Percentiles rank a stretch among this genome's conserved stretches.
Evolutionary conservation across 2,329 filamentous ascomycete species (phyloP).

Genomic region (Cladobotryum mycophilum): DNA sequence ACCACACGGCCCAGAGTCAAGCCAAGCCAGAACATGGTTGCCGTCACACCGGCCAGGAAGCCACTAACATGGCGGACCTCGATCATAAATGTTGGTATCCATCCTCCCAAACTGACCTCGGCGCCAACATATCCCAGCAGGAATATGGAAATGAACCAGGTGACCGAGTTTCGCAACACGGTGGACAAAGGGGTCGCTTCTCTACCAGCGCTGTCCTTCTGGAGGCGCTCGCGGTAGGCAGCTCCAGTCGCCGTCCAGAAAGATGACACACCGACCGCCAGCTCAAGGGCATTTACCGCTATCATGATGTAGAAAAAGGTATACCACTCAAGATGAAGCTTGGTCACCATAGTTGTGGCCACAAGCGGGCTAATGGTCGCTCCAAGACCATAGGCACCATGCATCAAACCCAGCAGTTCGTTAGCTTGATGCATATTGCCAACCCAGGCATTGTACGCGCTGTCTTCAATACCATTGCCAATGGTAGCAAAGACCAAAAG

Average conservation of each 20-base stretch:
- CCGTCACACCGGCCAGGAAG: constrained; percentile 68
- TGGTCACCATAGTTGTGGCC: constrained; percentile 66
- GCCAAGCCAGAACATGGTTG: constrained; percentile 79
- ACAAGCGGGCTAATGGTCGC: constrained; percentile 64
- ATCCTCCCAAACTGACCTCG: constrained; percentile 68
- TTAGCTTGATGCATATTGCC: constrained; percentile 70
- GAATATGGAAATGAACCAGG: constrained; percentile 70
- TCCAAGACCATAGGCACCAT: constrained; percentile 66
- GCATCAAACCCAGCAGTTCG: constrained; percentile 66
- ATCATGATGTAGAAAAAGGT: constrained; percentile 72
- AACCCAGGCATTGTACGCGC: constrained; percentile 53
- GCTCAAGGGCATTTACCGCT: constrained; percentile 49
- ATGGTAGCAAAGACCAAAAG: constrained; percentile 62
- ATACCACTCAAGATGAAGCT: constrained; percentile 58
- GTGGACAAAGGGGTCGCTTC: constrained; percentile 38
- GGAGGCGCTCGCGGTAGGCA: constrained; percentile 38
- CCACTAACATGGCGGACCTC: constrained; percentile 59
- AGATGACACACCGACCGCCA: constrained; percentile 41
- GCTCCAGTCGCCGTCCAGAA: constrained; percentile 60
- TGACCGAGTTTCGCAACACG: constrained; percentile 47
- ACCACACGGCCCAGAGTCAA: constrained; percentile 67
- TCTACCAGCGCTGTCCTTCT: constrained; percentile 25
- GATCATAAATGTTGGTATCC: constrained; percentile 88
- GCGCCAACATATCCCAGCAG: constrained; percentile 72
- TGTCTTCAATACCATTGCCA: constrained; percentile 63